Evolutionary conservation across 257 asterid species (phyloP).

Genomic region (Solanum arcanum): DNA sequence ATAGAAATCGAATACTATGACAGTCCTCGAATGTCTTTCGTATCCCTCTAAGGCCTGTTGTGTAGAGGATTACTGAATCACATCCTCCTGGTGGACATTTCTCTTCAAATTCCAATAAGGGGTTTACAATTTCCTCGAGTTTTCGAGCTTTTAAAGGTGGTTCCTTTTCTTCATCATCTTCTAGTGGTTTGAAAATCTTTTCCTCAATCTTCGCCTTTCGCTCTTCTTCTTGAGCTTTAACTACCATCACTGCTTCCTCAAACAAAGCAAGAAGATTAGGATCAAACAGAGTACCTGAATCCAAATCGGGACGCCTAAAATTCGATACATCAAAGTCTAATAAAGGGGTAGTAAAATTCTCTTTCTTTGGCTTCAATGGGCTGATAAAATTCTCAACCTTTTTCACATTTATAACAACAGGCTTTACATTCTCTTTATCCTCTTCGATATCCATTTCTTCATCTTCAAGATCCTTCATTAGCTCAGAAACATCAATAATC

Average conservation of each 20-base stretch:
- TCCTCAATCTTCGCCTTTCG: slow-evolving; percentile 23
- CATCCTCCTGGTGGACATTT: slow-evolving; percentile 78
- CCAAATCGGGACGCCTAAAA: slow-evolving; percentile 55
- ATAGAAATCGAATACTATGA: slow-evolving; percentile 41
- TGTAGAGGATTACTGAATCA: slow-evolving; percentile 60
- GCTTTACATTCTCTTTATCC: slow-evolving; percentile 51
- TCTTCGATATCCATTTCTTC: slow-evolving; percentile 28
- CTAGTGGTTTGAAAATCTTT: slow-evolving; percentile 5
- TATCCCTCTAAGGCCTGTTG: slow-evolving; percentile 84
- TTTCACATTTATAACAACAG: slow-evolving; percentile 1
- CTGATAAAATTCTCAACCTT: neutral
- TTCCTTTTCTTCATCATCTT: slow-evolving; percentile 12
- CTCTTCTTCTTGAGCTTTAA: slow-evolving; percentile 49
- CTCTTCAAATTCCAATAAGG: slow-evolving; percentile 39
- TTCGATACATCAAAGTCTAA: slow-evolving; percentile 24
- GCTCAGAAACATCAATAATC: slow-evolving; percentile 50
- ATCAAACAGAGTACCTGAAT: slow-evolving; percentile 58
- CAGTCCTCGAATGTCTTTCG: slow-evolving; percentile 84
- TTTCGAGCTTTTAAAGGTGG: slow-evolving; percentile 43
- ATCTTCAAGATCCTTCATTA: slow-evolving; percentile 66
- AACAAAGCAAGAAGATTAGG: slow-evolving; percentile 63
- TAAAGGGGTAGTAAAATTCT: neutral
- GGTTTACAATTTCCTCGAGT: slow-evolving; percentile 24
- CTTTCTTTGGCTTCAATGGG: slow-evolving; percentile 12
- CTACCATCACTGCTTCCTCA: slow-evolving; percentile 54